These are phyloP conservation scores for Neonectria magnoliae DNA, from an alignment of 2,329 filamentous ascomycete species.

Conservation along the genomic window DNA sequence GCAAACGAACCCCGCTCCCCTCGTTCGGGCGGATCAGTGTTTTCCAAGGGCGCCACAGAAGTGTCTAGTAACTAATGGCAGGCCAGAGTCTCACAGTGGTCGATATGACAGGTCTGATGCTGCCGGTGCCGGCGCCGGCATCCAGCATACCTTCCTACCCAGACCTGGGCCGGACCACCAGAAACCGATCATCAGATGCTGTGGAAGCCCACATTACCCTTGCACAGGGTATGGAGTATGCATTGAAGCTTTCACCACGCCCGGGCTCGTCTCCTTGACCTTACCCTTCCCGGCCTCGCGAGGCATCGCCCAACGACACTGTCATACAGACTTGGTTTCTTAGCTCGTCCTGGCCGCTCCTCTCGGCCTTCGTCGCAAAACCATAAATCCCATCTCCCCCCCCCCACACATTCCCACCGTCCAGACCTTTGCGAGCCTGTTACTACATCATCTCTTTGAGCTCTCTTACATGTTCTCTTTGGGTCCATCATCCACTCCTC, in stretches of 20 bases:
- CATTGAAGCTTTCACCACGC: constrained; percentile 31
- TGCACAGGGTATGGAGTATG: constrained; percentile 29
- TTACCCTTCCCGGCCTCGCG: constrained; percentile 33
- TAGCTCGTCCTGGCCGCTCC: constrained; percentile 5
- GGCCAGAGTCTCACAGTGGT: constrained; percentile 43
- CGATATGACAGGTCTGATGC: constrained; percentile 50
- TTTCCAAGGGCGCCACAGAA: constrained; percentile 39
- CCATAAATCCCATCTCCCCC: constrained; percentile 46
- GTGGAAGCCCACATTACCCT: constrained; percentile 36
- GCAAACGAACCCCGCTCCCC: constrained; percentile 33
- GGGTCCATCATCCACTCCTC: constrained; percentile 5
- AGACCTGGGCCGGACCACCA: constrained; percentile 39
- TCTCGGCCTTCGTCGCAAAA: constrained; percentile 34
- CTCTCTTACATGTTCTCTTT: constrained; percentile 17
- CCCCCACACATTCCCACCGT: constrained; percentile 39
- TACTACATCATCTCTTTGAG: constrained; percentile 30
- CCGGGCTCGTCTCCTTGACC: constrained; percentile 34
- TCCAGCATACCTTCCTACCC: constrained; percentile 33
- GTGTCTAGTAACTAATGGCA: constrained; percentile 38
- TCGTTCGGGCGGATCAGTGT: constrained; percentile 33
- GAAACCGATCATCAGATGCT: constrained; percentile 40
- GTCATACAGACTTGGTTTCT: constrained; percentile 26
- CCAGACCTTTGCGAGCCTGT: constrained; percentile 23
- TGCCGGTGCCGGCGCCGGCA: constrained; percentile 32
- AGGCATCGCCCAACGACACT: constrained; percentile 30